phyloP scores from a whole-genome alignment of 108 stramenopile species.

The Tribonema minus region DNA sequence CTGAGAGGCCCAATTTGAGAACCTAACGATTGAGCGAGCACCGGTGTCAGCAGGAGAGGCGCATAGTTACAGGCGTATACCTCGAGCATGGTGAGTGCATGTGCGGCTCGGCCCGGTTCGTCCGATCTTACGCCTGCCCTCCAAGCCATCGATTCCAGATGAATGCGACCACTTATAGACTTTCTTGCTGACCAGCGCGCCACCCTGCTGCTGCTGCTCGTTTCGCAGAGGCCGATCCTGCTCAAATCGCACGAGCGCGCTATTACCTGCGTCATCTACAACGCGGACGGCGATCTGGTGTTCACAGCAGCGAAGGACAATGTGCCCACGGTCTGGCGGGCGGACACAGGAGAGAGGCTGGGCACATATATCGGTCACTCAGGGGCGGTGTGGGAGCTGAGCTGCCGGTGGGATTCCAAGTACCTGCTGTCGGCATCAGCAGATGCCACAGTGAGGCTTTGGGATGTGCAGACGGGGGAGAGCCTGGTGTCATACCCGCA shows the following conservation, averaged over 20 bases:
- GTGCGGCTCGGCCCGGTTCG: too few species aligned
- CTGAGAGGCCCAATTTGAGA: too few species aligned
- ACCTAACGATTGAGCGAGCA: too few species aligned
- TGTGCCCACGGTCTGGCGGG: slow-evolving; percentile 82
- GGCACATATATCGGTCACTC: slow-evolving; percentile 72
- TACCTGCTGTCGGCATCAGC: slow-evolving; percentile 57
- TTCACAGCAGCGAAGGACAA: slow-evolving; percentile 75
- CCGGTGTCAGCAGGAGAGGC: too few species aligned
- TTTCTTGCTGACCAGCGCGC: neutral
- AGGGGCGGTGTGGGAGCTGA: slow-evolving; percentile 96
- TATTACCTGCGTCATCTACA: slow-evolving; percentile 94
- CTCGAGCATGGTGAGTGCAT: too few species aligned
- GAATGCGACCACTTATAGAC: too few species aligned
- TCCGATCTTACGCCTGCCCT: too few species aligned
- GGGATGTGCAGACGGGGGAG: slow-evolving; percentile 85
- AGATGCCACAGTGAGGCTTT: slow-evolving; percentile 69
- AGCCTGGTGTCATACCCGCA: slow-evolving; percentile 74
- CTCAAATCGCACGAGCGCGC: slow-evolving; percentile 98
- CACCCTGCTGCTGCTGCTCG: too few species aligned
- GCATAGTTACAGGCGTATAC: too few species aligned
- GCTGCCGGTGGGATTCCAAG: slow-evolving; percentile 62
- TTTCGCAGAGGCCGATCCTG: slow-evolving; percentile 76
- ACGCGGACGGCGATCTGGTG: slow-evolving; percentile 90
- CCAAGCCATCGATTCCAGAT: too few species aligned
- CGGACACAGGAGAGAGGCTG: slow-evolving; percentile 85